phyloP scores from a whole-genome alignment of 176 grass and related monocot genomes.

The Carex myosuroides region DNA sequence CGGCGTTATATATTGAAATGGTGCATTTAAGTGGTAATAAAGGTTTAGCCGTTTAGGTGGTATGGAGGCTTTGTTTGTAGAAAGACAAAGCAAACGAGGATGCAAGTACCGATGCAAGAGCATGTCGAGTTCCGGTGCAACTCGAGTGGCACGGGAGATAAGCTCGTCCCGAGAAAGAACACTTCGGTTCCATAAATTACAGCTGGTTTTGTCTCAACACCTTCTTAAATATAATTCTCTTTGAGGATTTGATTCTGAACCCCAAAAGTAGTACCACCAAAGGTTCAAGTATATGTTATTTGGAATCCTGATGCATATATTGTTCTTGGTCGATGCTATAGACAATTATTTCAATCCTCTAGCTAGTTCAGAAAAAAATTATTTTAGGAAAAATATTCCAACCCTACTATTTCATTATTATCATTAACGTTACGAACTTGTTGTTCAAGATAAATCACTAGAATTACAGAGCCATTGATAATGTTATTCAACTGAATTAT shows the following conservation, averaged over 20 bases:
- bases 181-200: slow-evolving; percentile 12
- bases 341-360: too few relatives aligned
- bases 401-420: too few relatives aligned
- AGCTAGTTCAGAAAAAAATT: too few relatives aligned
- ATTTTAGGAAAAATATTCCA: too few relatives aligned
- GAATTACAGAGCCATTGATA: too few relatives aligned
- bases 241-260: not conserved
- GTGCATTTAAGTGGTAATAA: not conserved
- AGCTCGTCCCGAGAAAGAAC: slow-evolving; percentile 4
- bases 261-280: not conserved
- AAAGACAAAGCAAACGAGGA: not conserved
- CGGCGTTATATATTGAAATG: not conserved
- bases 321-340: too few relatives aligned
- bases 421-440: too few relatives aligned
- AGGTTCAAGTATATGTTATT: too few relatives aligned
- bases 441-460: too few relatives aligned
- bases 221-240: not conserved
- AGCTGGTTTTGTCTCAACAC: slow-evolving; percentile 22
- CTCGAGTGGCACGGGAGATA: slow-evolving; percentile 7
- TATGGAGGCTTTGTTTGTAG: not conserved
- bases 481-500: too few relatives aligned
- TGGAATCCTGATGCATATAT: too few relatives aligned
- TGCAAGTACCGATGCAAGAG: slow-evolving; percentile 20
- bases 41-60: not conserved
- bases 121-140: slow-evolving; percentile 15